phyloP scores from a whole-genome alignment of 805 yeast genomes.

The Candida parachauliodes region DNA sequence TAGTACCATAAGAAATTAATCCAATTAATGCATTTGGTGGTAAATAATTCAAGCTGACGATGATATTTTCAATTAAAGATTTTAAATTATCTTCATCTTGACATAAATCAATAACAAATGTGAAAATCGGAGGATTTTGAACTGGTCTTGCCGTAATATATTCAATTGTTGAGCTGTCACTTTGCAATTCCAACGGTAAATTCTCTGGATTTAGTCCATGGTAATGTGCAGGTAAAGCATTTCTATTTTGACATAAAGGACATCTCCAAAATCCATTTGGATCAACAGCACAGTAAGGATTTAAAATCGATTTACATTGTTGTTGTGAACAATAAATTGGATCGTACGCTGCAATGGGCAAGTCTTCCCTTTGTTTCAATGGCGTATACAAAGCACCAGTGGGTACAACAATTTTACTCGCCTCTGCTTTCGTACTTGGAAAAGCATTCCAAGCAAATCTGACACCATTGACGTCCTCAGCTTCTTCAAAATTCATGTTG shows the following conservation, averaged over 20 bases:
- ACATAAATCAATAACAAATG: conserved; percentile 84
- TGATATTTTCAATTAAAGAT: conserved; percentile 77
- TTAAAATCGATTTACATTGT: conserved; percentile 79
- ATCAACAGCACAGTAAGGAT: conserved; percentile 83
- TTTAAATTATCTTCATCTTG: conserved; percentile 84
- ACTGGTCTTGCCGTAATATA: conserved; percentile 80
- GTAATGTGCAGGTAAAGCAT: conserved; percentile 79
- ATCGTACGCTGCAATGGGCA: conserved; percentile 50
- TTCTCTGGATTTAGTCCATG: conserved; percentile 70
- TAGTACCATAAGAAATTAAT: conserved; percentile 83
- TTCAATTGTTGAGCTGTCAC: conserved; percentile 73
- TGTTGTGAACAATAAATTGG: conserved; percentile 53
- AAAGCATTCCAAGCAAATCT: conserved; percentile 61
- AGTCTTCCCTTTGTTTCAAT: conserved; percentile 68
- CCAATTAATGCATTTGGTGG: conserved; percentile 92
- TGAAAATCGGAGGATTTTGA: conserved; percentile 78
- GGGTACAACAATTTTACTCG: conserved; percentile 89
- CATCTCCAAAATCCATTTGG: conserved; percentile 82
- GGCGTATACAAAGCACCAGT: conserved; percentile 96
- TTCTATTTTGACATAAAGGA: conserved; percentile 75
- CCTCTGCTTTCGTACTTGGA: conserved; percentile 86
- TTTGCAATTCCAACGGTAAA: conserved; percentile 76
- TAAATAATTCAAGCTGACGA: conserved; percentile 68
- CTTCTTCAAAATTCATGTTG: conserved; percentile 38
- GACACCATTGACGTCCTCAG: conserved; percentile 44